A percentile compares a stretch with the other conserved stretches of the same genome.
phyloP scores from a whole-genome alignment of 768 basidiomycete species.

The Trametes punicea region DNA sequence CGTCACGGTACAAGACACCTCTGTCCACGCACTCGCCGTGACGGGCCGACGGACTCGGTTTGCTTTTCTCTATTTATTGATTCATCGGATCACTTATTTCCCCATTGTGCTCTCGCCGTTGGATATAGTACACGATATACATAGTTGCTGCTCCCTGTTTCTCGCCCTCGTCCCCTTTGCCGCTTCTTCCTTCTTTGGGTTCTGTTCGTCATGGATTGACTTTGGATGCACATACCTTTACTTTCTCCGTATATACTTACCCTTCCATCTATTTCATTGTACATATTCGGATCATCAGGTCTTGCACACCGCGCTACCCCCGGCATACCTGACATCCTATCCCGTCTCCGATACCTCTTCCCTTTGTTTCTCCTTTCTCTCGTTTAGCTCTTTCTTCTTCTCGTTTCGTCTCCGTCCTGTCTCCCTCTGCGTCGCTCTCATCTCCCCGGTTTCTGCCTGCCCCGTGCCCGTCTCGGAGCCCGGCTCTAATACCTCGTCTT shows the following conservation, averaged over 20 bases:
- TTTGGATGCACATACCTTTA: conserved; percentile 25
- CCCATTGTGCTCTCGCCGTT: conserved; percentile 19
- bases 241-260: conserved; percentile 31
- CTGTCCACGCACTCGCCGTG: conserved; percentile 26
- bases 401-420: conserved; percentile 7
- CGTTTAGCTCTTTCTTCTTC: conserved; percentile 14
- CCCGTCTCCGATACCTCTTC: conserved; percentile 28
- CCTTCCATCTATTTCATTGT: conserved; percentile 26
- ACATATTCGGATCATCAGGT: conserved; percentile 19
- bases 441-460: conserved; percentile 25
- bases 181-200: conserved; percentile 20
- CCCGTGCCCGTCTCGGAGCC: conserved; percentile 7
- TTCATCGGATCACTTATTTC: conserved; percentile 23
- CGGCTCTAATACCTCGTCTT: conserved; percentile 11
- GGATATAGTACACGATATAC: conserved; percentile 28
- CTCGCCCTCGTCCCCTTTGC: conserved; percentile 21
- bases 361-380: conserved; percentile 24
- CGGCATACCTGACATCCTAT: conserved; percentile 16
- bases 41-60: conserved; percentile 17
- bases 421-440: conserved; percentile 27
- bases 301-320: conserved; percentile 21
- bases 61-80: conserved; percentile 21
- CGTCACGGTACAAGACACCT: conserved; percentile 30
- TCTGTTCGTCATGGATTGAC: conserved; percentile 19
- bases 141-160: conserved; percentile 29